Percentiles rank a stretch among this genome's conserved stretches.
These are phyloP conservation scores for Linnemannia hyalina DNA, from an alignment of 192 early-diverging fungal species.

Conservation along the genomic window DNA sequence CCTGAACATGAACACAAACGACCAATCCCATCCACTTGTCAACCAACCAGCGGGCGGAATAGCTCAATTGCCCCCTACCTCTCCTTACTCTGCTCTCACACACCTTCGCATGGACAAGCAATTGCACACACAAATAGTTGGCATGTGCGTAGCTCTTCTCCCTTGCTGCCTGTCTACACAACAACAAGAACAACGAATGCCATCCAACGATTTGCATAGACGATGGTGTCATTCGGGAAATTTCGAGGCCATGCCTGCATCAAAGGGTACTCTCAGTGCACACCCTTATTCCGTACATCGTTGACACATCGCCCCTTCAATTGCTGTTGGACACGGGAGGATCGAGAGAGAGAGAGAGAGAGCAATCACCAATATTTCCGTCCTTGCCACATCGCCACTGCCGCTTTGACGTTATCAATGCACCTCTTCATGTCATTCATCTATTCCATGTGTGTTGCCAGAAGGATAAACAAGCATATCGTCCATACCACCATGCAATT, in stretches of 20 bases:
- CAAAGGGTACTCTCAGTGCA: neutral
- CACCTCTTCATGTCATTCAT: neutral
- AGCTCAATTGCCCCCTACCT: neutral
- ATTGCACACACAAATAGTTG: neutral
- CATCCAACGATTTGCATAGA: neutral
- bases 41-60: neutral
- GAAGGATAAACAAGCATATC: no score
- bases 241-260: conserved; percentile 37
- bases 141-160: conserved; percentile 7
- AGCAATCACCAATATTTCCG: neutral
- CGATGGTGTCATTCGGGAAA: conserved; percentile 39
- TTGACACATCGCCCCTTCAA: neutral
- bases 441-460: neutral
- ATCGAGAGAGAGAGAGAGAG: neutral
- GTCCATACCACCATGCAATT: neutral
- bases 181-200: neutral
- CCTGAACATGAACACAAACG: no score
- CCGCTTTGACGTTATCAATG: neutral
- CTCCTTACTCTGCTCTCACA: neutral
- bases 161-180: neutral
- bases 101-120: neutral
- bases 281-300: neutral
- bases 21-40: no score
- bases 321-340: neutral
- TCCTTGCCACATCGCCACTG: neutral